Evolutionary conservation across 495 filamentous ascomycete species (phyloP), one percentile per base, ranked within the genome.

Genomic region (Podospora pseudopauciseta): DNA sequence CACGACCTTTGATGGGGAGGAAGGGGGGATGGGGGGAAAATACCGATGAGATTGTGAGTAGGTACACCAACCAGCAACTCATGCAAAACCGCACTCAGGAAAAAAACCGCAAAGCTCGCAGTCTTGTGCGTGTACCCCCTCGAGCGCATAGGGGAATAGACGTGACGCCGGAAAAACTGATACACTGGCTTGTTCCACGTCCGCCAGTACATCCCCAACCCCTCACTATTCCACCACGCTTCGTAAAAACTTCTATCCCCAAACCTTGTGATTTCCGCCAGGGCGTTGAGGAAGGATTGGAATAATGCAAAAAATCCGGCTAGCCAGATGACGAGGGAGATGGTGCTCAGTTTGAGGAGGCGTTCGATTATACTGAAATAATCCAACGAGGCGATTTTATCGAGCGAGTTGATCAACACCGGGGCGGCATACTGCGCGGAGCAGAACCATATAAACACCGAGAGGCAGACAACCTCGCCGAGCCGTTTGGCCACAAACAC

Each of bases 151-250:
- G 95, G 95, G 27, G 88, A 87, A 80, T 92, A 97, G 32, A 99
- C 86, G 76, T 99, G 95, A 54, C 95, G 80, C 72, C 90, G 92
- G 92, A 99, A 97, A 79, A 96, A 99, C 60, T 92, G 86, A 75
- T 96, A 96, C 13, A 98, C 94, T 2, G 95, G 95, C 72, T 95
- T 96, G 75, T 99, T 99, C 95, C 95, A 99, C 0, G 90, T 91
- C 26, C 92, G 86, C 95, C 95, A 99, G 81, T 99, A 99, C 7
- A 83, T 84, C 3, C 94, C 92, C 3, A 98, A 80, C 68, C 89
- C 91, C 18, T 88, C 87, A 58, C 89, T 92, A 74, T 99, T 99
- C 95, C 74, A 99, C 95, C 95, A 99, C 67, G 95, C 92, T 1
- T 91, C 89, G 76, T 99, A 99, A 76, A 98, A 99, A 60, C 94